A percentile compares a stretch with the other conserved stretches of the same genome.
Conservation (phyloP, 2,329 filamentous ascomycete species). For the Fusarium devonianum region DNA sequence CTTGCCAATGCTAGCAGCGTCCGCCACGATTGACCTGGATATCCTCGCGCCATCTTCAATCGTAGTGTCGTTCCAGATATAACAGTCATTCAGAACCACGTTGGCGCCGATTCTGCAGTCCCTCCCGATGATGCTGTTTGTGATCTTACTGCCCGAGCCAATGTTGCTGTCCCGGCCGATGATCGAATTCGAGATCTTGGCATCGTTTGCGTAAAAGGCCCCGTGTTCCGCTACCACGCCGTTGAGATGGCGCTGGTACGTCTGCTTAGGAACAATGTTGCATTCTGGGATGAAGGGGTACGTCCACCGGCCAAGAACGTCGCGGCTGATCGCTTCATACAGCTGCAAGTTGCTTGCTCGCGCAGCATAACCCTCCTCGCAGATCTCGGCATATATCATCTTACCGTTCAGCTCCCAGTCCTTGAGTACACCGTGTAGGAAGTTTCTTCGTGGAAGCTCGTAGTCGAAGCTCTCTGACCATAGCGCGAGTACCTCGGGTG, state of each 20-base stretch:
- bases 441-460: slow-evolving; percentile 85
- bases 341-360: slow-evolving; percentile 85
- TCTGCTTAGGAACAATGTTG: slow-evolving; percentile 80
- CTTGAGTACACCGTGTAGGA: slow-evolving; percentile 90
- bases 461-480: slow-evolving; percentile 99
- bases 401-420: slow-evolving; percentile 98
- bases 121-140: slow-evolving; percentile 81
- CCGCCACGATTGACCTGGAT: slow-evolving; percentile 77
- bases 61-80: slow-evolving; percentile 85
- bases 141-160: slow-evolving; percentile 73
- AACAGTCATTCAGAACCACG: slow-evolving; percentile 79
- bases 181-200: slow-evolving; percentile 73
- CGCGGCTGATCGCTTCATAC: slow-evolving; percentile 87
- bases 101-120: slow-evolving; percentile 87
- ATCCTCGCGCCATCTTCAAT: slow-evolving; percentile 79
- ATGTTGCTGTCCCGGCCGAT: slow-evolving; percentile 80
- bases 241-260: slow-evolving; percentile 73
- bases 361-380: slow-evolving; percentile 84
- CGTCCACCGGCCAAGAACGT: slow-evolving; percentile 86
- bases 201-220: slow-evolving; percentile 76
- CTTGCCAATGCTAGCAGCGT: slow-evolving; percentile 74
- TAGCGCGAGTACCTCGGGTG: slow-evolving; percentile 89
- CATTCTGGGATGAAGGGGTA: slow-evolving; percentile 90
- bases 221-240: slow-evolving; percentile 81
- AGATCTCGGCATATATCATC: slow-evolving; percentile 90